These are phyloP conservation scores for Penicillium tannophilum DNA, from an alignment of 495 filamentous ascomycete species.

Conservation along the genomic window DNA sequence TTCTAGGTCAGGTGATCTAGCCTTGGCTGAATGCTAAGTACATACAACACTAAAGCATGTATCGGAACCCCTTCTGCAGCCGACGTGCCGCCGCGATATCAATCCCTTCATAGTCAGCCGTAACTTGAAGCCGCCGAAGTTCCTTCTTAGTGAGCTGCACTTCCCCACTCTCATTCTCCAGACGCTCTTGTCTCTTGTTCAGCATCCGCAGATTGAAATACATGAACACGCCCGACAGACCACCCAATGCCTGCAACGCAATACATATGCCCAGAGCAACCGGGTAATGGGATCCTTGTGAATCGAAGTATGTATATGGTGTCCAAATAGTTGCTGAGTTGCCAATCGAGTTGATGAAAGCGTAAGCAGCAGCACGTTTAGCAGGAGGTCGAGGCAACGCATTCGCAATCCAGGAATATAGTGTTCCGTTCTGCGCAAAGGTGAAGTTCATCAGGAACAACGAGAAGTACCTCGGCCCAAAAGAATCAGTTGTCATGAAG, in stretches of 20 bases:
- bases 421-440: slow-evolving; percentile 50
- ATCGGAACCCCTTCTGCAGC: slow-evolving; percentile 40
- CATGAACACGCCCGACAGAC: slow-evolving; percentile 2
- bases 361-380: slow-evolving; percentile 52
- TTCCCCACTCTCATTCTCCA: slow-evolving; percentile 31
- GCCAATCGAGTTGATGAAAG: slow-evolving; percentile 52
- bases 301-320: slow-evolving; percentile 45
- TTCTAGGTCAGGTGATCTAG: too few species aligned
- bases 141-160: slow-evolving; percentile 29
- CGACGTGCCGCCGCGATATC: slow-evolving; percentile 34
- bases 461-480: slow-evolving; percentile 50
- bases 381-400: slow-evolving; percentile 52
- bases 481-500: slow-evolving; percentile 48
- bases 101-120: slow-evolving; percentile 41
- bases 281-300: slow-evolving; percentile 38
- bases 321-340: slow-evolving; percentile 55
- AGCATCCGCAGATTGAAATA: slow-evolving; percentile 14
- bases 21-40: too few species aligned
- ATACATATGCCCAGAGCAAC: slow-evolving; percentile 48
- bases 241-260: slow-evolving; percentile 34
- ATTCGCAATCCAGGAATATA: slow-evolving; percentile 54
- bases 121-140: slow-evolving; percentile 30
- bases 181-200: slow-evolving; percentile 36
- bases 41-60: slow-evolving; percentile 20
- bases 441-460: slow-evolving; percentile 53